Evolutionary conservation across 306 rosid species (phyloP).

Genomic region (barrel medic (Medicago truncatula)): DNA sequence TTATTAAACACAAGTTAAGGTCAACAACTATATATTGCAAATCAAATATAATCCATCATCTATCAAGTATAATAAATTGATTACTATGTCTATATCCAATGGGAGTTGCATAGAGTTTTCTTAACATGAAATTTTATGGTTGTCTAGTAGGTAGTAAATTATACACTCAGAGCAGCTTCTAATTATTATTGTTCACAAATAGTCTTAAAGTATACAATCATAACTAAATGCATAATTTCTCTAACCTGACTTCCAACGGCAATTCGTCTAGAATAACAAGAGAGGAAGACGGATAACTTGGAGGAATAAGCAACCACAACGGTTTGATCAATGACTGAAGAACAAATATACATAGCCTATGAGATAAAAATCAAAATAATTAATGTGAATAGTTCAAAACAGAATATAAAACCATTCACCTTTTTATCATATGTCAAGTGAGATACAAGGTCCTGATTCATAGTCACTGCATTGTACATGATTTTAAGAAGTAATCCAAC

Average conservation of each 20-base stretch:
- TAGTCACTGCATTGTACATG: slow-evolving; percentile 36
- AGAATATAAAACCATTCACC: slow-evolving; percentile 38
- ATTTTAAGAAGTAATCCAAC: slow-evolving; percentile 38
- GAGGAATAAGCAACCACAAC: slow-evolving; percentile 48
- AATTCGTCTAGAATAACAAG: slow-evolving; percentile 43
- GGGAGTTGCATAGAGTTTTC: too few species aligned
- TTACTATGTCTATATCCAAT: too few species aligned
- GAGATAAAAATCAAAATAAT: neutral
- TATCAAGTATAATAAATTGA: neutral
- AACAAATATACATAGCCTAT: slow-evolving; percentile 16
- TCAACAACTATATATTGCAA: neutral
- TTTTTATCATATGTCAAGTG: slow-evolving; percentile 28
- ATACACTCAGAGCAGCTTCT: neutral
- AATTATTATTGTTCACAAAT: too few species aligned
- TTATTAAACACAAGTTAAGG: neutral
- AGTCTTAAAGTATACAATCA: neutral
- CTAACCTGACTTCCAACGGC: slow-evolving; percentile 46
- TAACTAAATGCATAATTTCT: too few species aligned
- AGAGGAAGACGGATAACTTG: slow-evolving; percentile 45
- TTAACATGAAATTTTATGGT: too few species aligned
- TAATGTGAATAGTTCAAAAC: neutral
- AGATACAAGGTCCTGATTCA: slow-evolving; percentile 9
- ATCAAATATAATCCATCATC: neutral
- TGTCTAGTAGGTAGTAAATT: neutral
- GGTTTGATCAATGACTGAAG: slow-evolving; percentile 51